A percentile compares a stretch with the other conserved stretches of the same genome.
Evolutionary conservation across 169 alveolate species (phyloP).

Genomic region (Eimeria maxima): DNA sequence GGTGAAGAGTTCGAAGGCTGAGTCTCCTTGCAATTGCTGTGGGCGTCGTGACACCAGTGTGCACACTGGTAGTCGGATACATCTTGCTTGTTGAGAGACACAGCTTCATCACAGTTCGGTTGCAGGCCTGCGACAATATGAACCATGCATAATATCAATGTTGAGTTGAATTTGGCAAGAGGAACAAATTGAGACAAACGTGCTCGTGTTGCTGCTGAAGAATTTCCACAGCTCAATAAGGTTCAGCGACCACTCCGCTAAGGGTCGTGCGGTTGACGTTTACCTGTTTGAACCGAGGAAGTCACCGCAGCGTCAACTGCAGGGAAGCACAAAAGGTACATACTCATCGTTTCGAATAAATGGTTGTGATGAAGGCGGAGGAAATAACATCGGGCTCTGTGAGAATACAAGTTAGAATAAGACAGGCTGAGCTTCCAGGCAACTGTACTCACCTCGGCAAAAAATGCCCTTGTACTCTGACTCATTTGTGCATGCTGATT

Average conservation of each 20-base stretch:
- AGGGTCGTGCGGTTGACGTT: neutral
- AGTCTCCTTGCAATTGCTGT: neutral
- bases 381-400: neutral
- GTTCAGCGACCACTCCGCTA: neutral
- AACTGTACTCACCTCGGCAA: conserved; percentile 34
- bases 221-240: neutral
- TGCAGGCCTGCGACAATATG: conserved; percentile 1
- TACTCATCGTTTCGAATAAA: neutral
- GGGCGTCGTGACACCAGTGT: conserved; percentile 24
- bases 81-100: neutral
- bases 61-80: conserved; percentile 72
- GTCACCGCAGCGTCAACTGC: conserved; percentile 35
- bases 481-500: neutral
- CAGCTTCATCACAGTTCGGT: conserved; percentile 56
- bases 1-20: neutral
- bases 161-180: neutral
- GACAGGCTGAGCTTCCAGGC: neutral
- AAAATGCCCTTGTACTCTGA: conserved; percentile 60
- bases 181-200: neutral
- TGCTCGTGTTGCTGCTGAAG: neutral
- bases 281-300: neutral
- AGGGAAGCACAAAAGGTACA: neutral
- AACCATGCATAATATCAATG: neutral
- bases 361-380: neutral
- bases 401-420: neutral